Conservation (phyloP, 2,329 filamentous ascomycete species). For the Aspergillus hortae region DNA sequence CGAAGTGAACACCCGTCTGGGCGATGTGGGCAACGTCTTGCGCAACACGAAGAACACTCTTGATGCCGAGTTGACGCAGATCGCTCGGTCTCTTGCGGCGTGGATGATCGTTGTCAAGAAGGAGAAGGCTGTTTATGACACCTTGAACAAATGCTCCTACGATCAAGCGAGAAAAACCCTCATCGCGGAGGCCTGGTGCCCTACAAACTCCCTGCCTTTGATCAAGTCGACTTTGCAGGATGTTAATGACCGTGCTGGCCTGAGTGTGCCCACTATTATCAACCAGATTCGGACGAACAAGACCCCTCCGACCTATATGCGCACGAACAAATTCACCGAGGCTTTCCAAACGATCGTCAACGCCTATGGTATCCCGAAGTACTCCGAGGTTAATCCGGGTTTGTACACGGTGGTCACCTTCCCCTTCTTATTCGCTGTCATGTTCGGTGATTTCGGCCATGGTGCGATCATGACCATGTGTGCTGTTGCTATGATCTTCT, state of each 20-base stretch:
- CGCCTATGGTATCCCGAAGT: slow-evolving; percentile 95
- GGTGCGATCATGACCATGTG: slow-evolving; percentile 83
- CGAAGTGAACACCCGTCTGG: slow-evolving; percentile 90
- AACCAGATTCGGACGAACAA: slow-evolving; percentile 97
- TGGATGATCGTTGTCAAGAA: slow-evolving; percentile 99
- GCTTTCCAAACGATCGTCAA: slow-evolving; percentile 99
- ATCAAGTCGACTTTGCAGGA: slow-evolving; percentile 94
- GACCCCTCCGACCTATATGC: slow-evolving; percentile 93
- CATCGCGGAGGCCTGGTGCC: slow-evolving; percentile 97
- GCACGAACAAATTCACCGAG: slow-evolving; percentile 97
- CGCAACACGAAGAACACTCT: slow-evolving; percentile 93
- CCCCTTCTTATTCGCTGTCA: slow-evolving; percentile 99
- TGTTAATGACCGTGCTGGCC: slow-evolving; percentile 90
- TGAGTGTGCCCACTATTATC: slow-evolving; percentile 97
- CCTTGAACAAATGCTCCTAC: slow-evolving; percentile 93
- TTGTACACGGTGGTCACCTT: slow-evolving; percentile 95
- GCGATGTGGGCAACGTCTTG: slow-evolving; percentile 87
- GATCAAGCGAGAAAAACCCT: slow-evolving; percentile 92
- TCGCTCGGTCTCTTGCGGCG: slow-evolving; percentile 84
- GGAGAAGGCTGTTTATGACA: slow-evolving; percentile 96
- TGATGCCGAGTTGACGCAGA: slow-evolving; percentile 87
- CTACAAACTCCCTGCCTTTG: slow-evolving; percentile 80
- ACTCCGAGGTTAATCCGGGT: slow-evolving; percentile 94
- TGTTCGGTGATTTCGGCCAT: slow-evolving; percentile 98
- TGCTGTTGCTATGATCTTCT: slow-evolving; percentile 91